phyloP scores from a whole-genome alignment of 106 monocot species.

The Dendrobium catenatum region DNA sequence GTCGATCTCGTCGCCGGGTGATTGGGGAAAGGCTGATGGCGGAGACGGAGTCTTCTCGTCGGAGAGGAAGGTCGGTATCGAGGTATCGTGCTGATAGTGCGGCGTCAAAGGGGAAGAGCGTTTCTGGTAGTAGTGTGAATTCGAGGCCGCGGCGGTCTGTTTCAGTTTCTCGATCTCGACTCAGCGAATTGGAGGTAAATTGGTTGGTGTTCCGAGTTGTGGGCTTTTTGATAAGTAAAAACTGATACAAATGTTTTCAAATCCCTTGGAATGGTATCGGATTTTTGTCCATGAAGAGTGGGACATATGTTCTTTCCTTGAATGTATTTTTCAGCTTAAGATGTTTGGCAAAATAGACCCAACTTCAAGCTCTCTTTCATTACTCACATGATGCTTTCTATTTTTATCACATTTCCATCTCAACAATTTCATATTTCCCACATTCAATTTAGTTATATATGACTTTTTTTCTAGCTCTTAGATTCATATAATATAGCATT shows the following conservation, averaged over 20 bases:
- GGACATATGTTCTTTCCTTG: background rate
- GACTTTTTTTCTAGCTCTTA: too few relatives aligned
- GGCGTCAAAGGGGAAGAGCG: conserved; percentile 5
- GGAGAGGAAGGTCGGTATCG: conserved; percentile 69
- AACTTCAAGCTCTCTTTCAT: too few relatives aligned
- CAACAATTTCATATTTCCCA: too few relatives aligned
- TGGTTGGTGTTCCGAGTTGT: background rate
- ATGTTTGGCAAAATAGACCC: background rate
- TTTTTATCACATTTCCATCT: too few relatives aligned
- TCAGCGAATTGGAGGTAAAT: conserved; percentile 28
- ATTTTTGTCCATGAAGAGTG: background rate
- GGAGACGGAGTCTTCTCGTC: conserved; percentile 49
- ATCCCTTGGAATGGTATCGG: background rate
- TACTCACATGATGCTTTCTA: too few relatives aligned
- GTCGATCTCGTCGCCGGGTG: conserved; percentile 9
- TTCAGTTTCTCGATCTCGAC: conserved; percentile 27
- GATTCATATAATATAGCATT: too few relatives aligned
- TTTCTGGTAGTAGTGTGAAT: conserved; percentile 10
- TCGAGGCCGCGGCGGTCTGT: conserved; percentile 34
- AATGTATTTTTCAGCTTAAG: background rate
- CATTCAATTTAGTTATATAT: too few relatives aligned
- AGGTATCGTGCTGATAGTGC: conserved; percentile 23
- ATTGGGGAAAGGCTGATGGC: conserved; percentile 30
- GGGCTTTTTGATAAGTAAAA: background rate
- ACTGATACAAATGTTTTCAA: background rate